Conservation (phyloP, 2,329 filamentous ascomycete genomes). For the Aspergillus sp. region DNA sequence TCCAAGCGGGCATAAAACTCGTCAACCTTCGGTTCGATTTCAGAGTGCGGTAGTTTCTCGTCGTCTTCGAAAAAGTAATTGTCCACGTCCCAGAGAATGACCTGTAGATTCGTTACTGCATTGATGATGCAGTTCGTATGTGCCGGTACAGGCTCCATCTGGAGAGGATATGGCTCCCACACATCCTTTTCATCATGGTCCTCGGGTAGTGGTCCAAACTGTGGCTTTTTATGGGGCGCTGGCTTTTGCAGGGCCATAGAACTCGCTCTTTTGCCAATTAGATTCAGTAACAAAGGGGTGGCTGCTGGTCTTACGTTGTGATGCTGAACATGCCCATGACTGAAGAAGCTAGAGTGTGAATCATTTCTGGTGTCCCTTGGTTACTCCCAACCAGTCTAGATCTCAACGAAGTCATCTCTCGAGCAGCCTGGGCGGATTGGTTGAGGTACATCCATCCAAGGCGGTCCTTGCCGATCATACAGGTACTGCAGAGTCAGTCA, state of each 20-base stretch:
- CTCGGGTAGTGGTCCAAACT: background rate
- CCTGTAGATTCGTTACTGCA: background rate
- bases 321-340: conserved; percentile 8
- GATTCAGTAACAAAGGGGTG: background rate
- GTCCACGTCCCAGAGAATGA: conserved; percentile 1
- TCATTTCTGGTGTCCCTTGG: conserved; percentile 2
- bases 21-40: conserved; percentile 1
- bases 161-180: conserved; percentile 10
- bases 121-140: conserved; percentile 7
- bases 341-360: conserved; percentile 2
- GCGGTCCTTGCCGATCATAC: conserved; percentile 20
- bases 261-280: background rate
- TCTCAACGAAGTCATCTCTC: conserved; percentile 2
- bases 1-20: conserved; percentile 4
- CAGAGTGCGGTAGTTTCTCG: conserved; percentile 1
- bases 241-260: conserved; percentile 5
- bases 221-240: conserved; percentile 3
- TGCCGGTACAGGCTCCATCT: background rate
- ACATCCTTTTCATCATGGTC: conserved; percentile 1
- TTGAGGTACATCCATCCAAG: conserved; percentile 23
- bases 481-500: conserved; percentile 6
- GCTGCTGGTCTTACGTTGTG: conserved; percentile 2
- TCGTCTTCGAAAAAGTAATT: conserved; percentile 5
- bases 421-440: conserved; percentile 3
- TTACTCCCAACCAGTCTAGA: background rate